Percentiles rank a stretch among this genome's conserved stretches.
phyloP scores from a whole-genome alignment of 805 yeast species.

The Candida anglica region DNA sequence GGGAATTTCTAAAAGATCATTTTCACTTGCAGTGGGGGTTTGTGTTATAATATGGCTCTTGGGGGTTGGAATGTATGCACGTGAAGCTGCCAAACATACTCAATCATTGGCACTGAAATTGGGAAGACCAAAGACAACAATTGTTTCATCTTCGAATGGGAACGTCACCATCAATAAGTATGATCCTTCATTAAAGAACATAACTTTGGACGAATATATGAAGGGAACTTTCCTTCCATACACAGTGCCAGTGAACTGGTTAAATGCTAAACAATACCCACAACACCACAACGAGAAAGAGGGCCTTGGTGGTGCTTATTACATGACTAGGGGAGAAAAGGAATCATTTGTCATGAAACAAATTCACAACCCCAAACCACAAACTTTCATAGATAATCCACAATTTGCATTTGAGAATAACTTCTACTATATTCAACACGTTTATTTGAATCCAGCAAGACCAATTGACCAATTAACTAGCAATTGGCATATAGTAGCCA shows the following conservation, averaged over 20 bases:
- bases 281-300: neutral
- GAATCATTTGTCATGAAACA: slow-evolving; percentile 18
- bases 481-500: slow-evolving; percentile 47
- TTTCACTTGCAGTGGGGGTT: too few relatives aligned
- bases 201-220: slow-evolving; percentile 21
- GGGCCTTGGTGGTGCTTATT: slow-evolving; percentile 2
- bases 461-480: slow-evolving; percentile 40
- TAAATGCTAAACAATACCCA: slow-evolving; percentile 29
- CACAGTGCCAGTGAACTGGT: slow-evolving; percentile 21
- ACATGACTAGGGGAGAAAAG: slow-evolving; percentile 5
- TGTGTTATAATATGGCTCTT: slow-evolving; percentile 21
- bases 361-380: slow-evolving; percentile 21
- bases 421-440: slow-evolving; percentile 24
- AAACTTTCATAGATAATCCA: slow-evolving; percentile 21
- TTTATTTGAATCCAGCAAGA: slow-evolving; percentile 36
- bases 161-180: slow-evolving; percentile 31
- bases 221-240: slow-evolving; percentile 18
- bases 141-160: slow-evolving; percentile 17
- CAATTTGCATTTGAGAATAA: slow-evolving; percentile 41
- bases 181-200: slow-evolving; percentile 19
- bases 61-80: too few relatives aligned
- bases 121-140: too few relatives aligned
- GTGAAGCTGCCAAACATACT: too few relatives aligned
- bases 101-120: too few relatives aligned
- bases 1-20: too few relatives aligned